A percentile compares a stretch with the other conserved stretches of the same genome.
Conservation (phyloP, 208 protist species). For the Endotrypanum monterogeii region DNA sequence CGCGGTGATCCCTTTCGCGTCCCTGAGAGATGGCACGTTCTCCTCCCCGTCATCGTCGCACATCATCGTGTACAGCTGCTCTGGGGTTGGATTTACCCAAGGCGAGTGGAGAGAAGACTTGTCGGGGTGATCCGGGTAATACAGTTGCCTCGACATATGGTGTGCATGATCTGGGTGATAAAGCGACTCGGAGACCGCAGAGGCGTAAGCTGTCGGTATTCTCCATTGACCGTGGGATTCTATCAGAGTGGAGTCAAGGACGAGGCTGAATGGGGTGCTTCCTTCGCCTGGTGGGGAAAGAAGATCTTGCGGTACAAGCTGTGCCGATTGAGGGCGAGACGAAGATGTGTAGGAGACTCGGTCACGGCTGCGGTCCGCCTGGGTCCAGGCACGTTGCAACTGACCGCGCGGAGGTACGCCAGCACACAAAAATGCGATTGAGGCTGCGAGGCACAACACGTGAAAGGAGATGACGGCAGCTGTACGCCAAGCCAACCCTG, state of each 20-base stretch:
- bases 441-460: slow-evolving; percentile 43
- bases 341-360: slow-evolving; percentile 20
- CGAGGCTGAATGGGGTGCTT: slow-evolving; percentile 14
- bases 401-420: slow-evolving; percentile 45
- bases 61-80: slow-evolving; percentile 26
- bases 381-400: slow-evolving; percentile 61
- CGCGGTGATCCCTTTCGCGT: not conserved
- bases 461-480: slow-evolving; percentile 39
- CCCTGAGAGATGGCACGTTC: not conserved
- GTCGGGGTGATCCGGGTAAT: not conserved
- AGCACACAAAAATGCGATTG: slow-evolving; percentile 48
- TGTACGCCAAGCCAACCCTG: slow-evolving; percentile 34
- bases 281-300: not conserved
- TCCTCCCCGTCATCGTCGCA: slow-evolving; percentile 15
- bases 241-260: slow-evolving; percentile 17
- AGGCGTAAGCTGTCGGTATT: not conserved
- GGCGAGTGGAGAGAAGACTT: slow-evolving; percentile 6
- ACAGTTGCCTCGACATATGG: not conserved
- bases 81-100: slow-evolving; percentile 18
- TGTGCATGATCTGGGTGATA: not conserved
- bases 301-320: slow-evolving; percentile 30
- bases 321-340: slow-evolving; percentile 26
- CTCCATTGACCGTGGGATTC: not conserved
- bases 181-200: slow-evolving; percentile 2
- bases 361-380: slow-evolving; percentile 51